A percentile compares a stretch with the other conserved stretches of the same genome.
These are phyloP conservation scores for Ceratobasidium sp. DNA, from an alignment of 1,284 basidiomycete genomes.

Conservation along the genomic window DNA sequence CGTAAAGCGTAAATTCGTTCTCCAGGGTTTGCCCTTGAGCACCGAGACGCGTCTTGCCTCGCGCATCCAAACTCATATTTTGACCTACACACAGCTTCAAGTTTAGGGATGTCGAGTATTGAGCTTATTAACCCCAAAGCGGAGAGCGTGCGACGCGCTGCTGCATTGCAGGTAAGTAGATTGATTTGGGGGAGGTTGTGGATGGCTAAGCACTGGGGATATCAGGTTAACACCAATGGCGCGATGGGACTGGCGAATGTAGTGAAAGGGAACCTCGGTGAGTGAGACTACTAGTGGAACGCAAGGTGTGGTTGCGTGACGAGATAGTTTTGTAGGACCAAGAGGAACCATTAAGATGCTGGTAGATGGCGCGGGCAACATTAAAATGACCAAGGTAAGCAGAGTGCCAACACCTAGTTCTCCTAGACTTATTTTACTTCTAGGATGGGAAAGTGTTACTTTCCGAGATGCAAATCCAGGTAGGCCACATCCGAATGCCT, in stretches of 20 bases:
- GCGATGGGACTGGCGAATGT: constrained; percentile 98
- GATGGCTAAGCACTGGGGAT: constrained; percentile 47
- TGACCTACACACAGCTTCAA: background rate
- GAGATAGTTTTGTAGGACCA: constrained; percentile 67
- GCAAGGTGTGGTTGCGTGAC: constrained; percentile 40
- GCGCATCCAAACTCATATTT: constrained; percentile 22
- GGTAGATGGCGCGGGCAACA: constrained; percentile 98
- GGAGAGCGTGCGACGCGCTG: constrained; percentile 91
- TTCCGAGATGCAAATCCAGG: constrained; percentile 99
- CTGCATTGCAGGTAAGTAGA: constrained; percentile 90
- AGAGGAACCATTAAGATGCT: constrained; percentile 99
- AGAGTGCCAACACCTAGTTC: background rate
- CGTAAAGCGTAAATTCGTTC: constrained; percentile 32
- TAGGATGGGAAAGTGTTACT: constrained; percentile 96
- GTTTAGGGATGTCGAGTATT: constrained; percentile 67
- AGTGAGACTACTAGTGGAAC: constrained; percentile 47
- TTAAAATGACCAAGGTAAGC: constrained; percentile 96
- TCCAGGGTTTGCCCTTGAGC: constrained; percentile 40
- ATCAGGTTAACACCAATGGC: constrained; percentile 86
- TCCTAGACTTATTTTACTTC: background rate
- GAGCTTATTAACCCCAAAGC: constrained; percentile 96
- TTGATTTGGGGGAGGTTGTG: background rate
- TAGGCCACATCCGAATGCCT: constrained; percentile 47
- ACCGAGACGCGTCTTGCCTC: constrained; percentile 34
- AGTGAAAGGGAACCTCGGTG: constrained; percentile 96